Evolutionary conservation across 768 basidiomycete genomes (phyloP).

Genomic region (Kwoniella europaea): DNA sequence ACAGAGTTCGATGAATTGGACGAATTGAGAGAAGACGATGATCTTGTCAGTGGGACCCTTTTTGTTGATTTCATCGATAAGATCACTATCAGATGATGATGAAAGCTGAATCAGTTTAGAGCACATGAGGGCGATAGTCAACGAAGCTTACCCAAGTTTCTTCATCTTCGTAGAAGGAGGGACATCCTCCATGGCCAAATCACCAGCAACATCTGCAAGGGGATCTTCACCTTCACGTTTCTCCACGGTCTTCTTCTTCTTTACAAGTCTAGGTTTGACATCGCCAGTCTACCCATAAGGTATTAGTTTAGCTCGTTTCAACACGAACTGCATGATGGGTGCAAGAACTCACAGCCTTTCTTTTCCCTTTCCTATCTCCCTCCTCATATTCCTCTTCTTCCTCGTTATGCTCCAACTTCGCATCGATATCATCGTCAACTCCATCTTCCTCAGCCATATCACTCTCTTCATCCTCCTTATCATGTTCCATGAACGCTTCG

Average conservation of each 20-base stretch:
- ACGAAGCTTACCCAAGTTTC: slow-evolving; percentile 33
- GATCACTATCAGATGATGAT: slow-evolving; percentile 64
- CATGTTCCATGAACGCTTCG: slow-evolving; percentile 66
- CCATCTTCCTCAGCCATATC: slow-evolving; percentile 50
- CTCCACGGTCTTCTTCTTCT: slow-evolving; percentile 16
- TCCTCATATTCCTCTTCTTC: slow-evolving; percentile 58
- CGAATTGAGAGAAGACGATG: slow-evolving; percentile 75
- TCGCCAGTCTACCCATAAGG: slow-evolving; percentile 11
- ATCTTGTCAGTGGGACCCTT: slow-evolving; percentile 68
- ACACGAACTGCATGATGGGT: neutral
- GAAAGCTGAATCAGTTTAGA: neutral
- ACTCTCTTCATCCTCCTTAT: slow-evolving; percentile 29
- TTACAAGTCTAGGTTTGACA: neutral
- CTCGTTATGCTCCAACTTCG: slow-evolving; percentile 32
- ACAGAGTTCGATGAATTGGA: slow-evolving; percentile 68
- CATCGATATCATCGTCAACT: slow-evolving; percentile 14
- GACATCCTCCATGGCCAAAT: slow-evolving; percentile 62
- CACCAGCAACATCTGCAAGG: slow-evolving; percentile 39
- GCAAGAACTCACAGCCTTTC: slow-evolving; percentile 20
- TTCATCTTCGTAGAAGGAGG: slow-evolving; percentile 74
- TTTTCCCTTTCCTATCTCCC: slow-evolving; percentile 52
- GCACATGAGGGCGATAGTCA: neutral
- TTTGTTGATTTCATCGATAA: slow-evolving; percentile 62
- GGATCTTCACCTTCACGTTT: slow-evolving; percentile 21
- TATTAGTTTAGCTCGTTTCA: neutral